phyloP scores from a whole-genome alignment of 1,284 basidiomycete species.

The Fomitopsis betulina region DNA sequence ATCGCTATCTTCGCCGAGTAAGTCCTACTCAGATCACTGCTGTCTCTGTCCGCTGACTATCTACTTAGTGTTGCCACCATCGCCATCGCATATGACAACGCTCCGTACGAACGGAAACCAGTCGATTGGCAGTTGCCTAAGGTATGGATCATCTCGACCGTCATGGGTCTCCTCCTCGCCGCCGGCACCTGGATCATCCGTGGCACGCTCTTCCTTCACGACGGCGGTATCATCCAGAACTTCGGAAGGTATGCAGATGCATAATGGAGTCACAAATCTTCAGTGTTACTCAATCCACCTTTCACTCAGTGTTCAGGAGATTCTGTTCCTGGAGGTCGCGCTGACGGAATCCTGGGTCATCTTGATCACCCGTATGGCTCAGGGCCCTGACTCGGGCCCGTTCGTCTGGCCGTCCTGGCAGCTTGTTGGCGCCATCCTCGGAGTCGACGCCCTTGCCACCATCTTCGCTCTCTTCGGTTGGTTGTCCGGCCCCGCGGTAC shows the following conservation, averaged over 20 bases:
- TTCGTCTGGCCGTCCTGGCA: conserved; percentile 11
- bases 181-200: conserved; percentile 11
- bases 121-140: conserved; percentile 11
- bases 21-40: background rate
- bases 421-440: conserved; percentile 8
- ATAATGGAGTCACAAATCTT: background rate
- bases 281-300: background rate
- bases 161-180: conserved; percentile 7
- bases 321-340: conserved; percentile 8
- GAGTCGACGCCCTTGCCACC: conserved; percentile 9
- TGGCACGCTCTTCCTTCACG: conserved; percentile 6
- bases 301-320: conserved; percentile 5
- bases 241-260: conserved; percentile 1
- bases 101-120: conserved; percentile 9
- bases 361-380: conserved; percentile 7
- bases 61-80: conserved; percentile 6
- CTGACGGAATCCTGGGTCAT: conserved; percentile 11
- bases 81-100: conserved; percentile 10
- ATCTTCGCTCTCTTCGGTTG: conserved; percentile 9
- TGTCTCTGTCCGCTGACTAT: background rate
- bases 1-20: conserved; percentile 11
- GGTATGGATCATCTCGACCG: conserved; percentile 9
- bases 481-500: conserved; percentile 7
- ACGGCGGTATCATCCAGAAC: conserved; percentile 10
- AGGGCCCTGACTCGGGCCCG: conserved; percentile 6